These are phyloP conservation scores for Geranium brycei DNA, from an alignment of 345 rosid genomes.

Conservation along the genomic window DNA sequence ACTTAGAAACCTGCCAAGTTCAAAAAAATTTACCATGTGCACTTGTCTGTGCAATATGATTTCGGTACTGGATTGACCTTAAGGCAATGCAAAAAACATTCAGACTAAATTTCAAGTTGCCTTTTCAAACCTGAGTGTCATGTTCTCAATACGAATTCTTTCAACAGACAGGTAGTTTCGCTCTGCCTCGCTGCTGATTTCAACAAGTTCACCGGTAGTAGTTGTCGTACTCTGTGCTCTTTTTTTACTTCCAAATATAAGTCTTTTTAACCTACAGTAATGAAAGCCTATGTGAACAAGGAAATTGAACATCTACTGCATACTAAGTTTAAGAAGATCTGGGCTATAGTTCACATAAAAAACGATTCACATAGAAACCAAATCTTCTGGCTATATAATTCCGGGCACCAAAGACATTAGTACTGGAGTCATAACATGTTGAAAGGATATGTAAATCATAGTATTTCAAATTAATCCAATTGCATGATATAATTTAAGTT, in stretches of 20 bases:
- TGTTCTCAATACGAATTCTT: slow-evolving; percentile 73
- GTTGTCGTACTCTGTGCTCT: slow-evolving; percentile 29
- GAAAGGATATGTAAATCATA: neutral
- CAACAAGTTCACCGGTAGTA: slow-evolving; percentile 64
- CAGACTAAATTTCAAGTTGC: no score
- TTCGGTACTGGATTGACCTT: no score
- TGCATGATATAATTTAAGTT: neutral
- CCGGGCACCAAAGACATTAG: no score
- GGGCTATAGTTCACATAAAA: neutral
- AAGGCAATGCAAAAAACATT: no score
- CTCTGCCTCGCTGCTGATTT: slow-evolving; percentile 32
- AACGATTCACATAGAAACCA: neutral
- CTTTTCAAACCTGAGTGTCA: slow-evolving; percentile 20
- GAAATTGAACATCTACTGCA: neutral
- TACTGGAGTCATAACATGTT: neutral
- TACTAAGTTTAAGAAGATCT: no score
- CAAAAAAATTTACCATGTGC: no score
- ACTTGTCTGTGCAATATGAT: no score
- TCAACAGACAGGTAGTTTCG: slow-evolving; percentile 48
- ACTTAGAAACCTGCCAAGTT: no score
- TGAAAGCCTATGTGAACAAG: neutral
- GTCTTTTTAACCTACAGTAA: neutral
- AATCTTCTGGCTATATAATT: no score
- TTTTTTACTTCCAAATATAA: slow-evolving; percentile 27
- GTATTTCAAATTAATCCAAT: neutral